Conservation (phyloP, 345 rosid species). For the Citrus trifoliata region DNA sequence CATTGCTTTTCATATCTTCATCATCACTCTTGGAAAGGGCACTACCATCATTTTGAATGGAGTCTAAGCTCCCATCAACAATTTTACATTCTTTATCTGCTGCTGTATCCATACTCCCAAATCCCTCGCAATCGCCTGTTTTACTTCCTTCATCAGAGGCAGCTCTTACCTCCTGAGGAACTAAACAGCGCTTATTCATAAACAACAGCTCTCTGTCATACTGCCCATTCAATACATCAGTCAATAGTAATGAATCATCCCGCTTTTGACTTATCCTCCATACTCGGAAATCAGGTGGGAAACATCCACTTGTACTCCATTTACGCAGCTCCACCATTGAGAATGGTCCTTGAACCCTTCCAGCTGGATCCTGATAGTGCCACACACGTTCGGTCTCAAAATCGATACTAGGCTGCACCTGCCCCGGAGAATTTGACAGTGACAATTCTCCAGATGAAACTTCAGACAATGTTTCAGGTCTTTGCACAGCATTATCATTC, state of each 20-base stretch:
- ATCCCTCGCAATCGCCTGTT: conserved; percentile 19
- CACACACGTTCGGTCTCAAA: conserved; percentile 57
- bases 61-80: conserved; percentile 25
- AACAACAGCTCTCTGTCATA: conserved; percentile 27
- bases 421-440: conserved; percentile 32
- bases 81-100: conserved; percentile 16
- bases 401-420: conserved; percentile 38
- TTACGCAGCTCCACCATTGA: conserved; percentile 60
- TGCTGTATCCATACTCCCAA: conserved; percentile 15
- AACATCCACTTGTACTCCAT: conserved; percentile 71
- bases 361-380: conserved; percentile 84
- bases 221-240: conserved; percentile 61
- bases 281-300: conserved; percentile 67
- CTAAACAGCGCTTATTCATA: conserved; percentile 13
- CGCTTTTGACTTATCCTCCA: conserved; percentile 68
- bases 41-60: conserved; percentile 30
- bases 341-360: conserved; percentile 89
- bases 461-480: conserved; percentile 21
- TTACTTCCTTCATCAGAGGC: conserved; percentile 22
- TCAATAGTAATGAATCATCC: conserved; percentile 66
- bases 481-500: conserved; percentile 14
- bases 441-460: conserved; percentile 27
- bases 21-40: conserved; percentile 18
- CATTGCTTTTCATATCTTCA: conserved; percentile 32
- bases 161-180: conserved; percentile 15